Base-by-base conservation (phyloP, 768 basidiomycete species). In the Mycena galericulata region DNA sequence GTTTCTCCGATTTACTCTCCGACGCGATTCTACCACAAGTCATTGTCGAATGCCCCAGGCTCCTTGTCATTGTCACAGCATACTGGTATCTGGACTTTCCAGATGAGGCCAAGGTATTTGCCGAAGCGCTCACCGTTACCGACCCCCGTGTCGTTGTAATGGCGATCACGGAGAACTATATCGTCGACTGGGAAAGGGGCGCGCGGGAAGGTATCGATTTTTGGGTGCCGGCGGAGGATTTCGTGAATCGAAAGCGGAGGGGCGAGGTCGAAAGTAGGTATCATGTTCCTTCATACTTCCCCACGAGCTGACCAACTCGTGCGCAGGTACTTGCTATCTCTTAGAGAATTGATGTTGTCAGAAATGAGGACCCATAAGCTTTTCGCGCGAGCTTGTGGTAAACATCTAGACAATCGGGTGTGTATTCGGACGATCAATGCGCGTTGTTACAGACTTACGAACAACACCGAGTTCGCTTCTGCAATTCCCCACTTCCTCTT, bases 71-170 rank as follows among this genome's bases (percentile, higher is more conserved):
- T 4, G 30, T 54, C 6, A 45, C 27, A 15, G 32, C 17, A 15
- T 62, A 41, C 30, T 62, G 60, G 60, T 15, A 2, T 24, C 12
- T 12, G 5, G 15, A 2, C 4, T 8, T 27, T 3, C 2, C 4
- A 30, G 26, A 4, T 14, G 20, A 36, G 10, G 38, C 26, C 11
- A 0, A 2, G 9, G 40, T 0, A 12, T 62, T 54, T 29, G 32
- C 41, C 5, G 9, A 34, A 2, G 43, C 10, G 8, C 38, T 62
- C 29, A 5, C 51, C 18, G 18, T 43, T 7, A 12, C 50, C 38
- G 61, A 62, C 43, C 50, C 61, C 2, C 61, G 51, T 7, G 27
- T 62, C 6, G 61, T 61, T 18, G 26, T 61, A 24, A 49, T 61
- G 32, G 24, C 17, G 22, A 34, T 50, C 10, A n/a, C n/a, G n/a